Evolutionary conservation across 1,284 basidiomycete species (phyloP), one percentile per base, ranked within the genome.

Genomic region (Thecaphora thlaspeos): DNA sequence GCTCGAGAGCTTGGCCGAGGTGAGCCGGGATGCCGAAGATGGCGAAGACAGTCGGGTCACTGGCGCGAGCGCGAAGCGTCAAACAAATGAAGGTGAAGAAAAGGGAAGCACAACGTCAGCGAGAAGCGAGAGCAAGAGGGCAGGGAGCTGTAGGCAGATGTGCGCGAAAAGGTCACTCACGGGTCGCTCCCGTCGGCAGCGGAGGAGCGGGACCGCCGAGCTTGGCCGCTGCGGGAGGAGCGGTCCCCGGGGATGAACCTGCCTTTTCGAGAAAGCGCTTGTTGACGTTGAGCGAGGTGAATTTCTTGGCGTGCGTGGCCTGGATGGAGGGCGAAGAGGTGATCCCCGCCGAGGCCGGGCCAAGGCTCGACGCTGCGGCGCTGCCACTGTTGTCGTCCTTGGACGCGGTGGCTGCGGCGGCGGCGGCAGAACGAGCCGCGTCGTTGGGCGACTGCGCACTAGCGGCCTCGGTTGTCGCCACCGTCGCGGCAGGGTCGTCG

Each of bases 191-290:
- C 4, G 32, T 15, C 2, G 55, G 62, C 38, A 54, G 37, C 10
- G 60, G 57, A 5, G 54, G 52, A 18, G 60, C 53, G 2, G 56
- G 55, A 18, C 51, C 46, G 47, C 55, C 63, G 17, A 60, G 43
- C 45, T 62, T 67, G 48, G 55, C 45, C 30, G 51, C 28, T 19
- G 61, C 28, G 2, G 67, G 50, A 17, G 57, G 40, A 7, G 46
- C 24, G 12, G 46, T 40, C 2, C 59, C 15, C 18, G 58, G 39
- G 17, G 61, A 60, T 4, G 71, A 61, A 3, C 54, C 61, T 2
- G 74, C 74, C 50, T 68, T 75, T 54, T 75, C 71, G 34, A 77
- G 58, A 41, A 77, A 77, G 23, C 65, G 59, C 54, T 73, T 72
- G 61, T 74, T 76, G 51, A 77, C 73, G 37, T 67, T 76, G 48